Evolutionary conservation across 2,329 filamentous ascomycete genomes (phyloP), one percentile per base, ranked within the genome.

Genomic region (Endocalyx cinctus): DNA sequence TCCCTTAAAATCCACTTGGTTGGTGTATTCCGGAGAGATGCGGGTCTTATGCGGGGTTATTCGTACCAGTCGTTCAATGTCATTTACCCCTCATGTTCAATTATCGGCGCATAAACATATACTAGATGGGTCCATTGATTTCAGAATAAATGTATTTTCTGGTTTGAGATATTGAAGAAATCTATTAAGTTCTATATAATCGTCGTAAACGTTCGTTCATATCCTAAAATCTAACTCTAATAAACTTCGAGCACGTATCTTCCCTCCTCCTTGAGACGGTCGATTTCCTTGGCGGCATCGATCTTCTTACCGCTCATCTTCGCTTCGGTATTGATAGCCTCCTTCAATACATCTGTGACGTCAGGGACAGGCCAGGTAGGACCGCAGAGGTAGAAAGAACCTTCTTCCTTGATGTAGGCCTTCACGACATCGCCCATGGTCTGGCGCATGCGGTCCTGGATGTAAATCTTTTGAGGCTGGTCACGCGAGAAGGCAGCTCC

Each of bases 301-400:
- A 94, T 74, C 79, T 90, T 96, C 70, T 83, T 87, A 35, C 79
- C 78, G 42, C 61, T 69, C 30, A 62, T 63, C 71, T 78, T 80
- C 29, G 82, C 86, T 55, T 95, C 84, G 19, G 70, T 67, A 29
- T 79, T 79, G 48, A 97, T 87, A 15, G 90, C 90, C 72, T 98
- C 92, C 74, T 94, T 82, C 38, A 98, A 67, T 41, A 98, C 92
- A 47, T 82, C 82, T 1, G 89, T 96, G 33, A 98, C 90, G 65
- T 98, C 92, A 6, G 92, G 92, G 35, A 98, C 92, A 10, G 92
- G 92, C 92, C 92, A 98, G 1, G 92, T 98, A 18, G 92, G 92
- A 27, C 92, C 92, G 59, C 92, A 98, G 13, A 98, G 82, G 65
- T 98, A 98, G 69, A 98, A 98, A 20, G 84, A 82, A 36, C 92